These are phyloP conservation scores for Rehmannia glutinosa DNA, from an alignment of 257 asterid species.

Conservation along the genomic window DNA sequence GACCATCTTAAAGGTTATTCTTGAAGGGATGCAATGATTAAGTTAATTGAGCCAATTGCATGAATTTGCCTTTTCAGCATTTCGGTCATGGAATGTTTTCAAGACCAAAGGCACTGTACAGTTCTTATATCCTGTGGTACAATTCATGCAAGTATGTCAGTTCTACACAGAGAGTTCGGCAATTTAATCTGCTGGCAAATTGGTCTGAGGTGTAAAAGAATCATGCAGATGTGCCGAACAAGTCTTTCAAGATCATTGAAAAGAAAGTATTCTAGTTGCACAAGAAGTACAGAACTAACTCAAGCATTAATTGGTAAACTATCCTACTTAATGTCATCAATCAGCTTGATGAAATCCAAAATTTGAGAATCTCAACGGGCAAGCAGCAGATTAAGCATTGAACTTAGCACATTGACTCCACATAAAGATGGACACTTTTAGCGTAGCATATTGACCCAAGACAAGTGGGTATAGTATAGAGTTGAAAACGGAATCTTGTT, in stretches of 20 bases:
- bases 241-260: neutral
- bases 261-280: neutral
- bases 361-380: neutral
- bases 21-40: neutral
- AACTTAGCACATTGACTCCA: too few species aligned
- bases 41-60: neutral
- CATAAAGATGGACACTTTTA: too few species aligned
- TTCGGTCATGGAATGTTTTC: neutral
- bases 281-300: neutral
- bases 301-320: neutral
- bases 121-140: neutral
- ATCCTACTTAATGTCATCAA: neutral
- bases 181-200: neutral
- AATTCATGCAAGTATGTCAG: neutral
- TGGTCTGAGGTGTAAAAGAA: neutral
- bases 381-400: neutral
- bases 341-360: neutral
- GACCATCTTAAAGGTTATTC: neutral
- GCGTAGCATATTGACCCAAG: neutral
- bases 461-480: neutral
- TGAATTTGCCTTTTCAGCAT: constrained; percentile 3
- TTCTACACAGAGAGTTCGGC: neutral
- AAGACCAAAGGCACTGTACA: constrained; percentile 1
- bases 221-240: neutral
- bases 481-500: neutral